These are phyloP conservation scores for Hypoxylon sp. DNA, from an alignment of 2,329 filamentous ascomycete genomes.

Conservation along the genomic window DNA sequence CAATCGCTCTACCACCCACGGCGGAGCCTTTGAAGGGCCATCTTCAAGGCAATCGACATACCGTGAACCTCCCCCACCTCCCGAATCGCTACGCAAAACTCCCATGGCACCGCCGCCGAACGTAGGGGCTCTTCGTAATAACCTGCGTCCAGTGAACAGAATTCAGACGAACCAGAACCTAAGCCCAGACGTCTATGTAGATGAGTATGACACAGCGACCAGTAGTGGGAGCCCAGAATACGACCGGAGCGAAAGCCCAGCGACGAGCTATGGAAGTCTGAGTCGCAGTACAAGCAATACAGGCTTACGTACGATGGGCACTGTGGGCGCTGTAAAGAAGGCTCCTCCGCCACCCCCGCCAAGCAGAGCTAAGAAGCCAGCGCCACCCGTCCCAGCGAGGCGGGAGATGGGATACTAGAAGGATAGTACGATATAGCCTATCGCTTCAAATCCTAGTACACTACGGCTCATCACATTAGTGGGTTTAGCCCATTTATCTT, in stretches of 20 bases:
- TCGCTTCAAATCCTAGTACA: neutral
- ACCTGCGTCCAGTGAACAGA: slow-evolving; percentile 64
- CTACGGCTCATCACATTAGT: neutral
- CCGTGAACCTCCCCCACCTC: slow-evolving; percentile 52
- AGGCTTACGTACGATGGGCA: slow-evolving; percentile 47
- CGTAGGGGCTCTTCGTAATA: slow-evolving; percentile 59
- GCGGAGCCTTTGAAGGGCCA: slow-evolving; percentile 42
- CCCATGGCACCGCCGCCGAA: slow-evolving; percentile 50
- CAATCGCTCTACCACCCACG: slow-evolving; percentile 50
- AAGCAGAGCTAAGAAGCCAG: slow-evolving; percentile 68
- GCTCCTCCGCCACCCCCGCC: slow-evolving; percentile 64
- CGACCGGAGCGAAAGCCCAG: slow-evolving; percentile 68
- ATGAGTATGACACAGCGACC: slow-evolving; percentile 66
- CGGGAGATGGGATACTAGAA: slow-evolving; percentile 50
- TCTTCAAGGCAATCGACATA: slow-evolving; percentile 44
- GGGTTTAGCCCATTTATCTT: neutral
- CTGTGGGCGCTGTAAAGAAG: slow-evolving; percentile 53
- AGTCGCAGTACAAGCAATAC: slow-evolving; percentile 63
- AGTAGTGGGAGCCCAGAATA: slow-evolving; percentile 68
- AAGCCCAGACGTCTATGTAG: slow-evolving; percentile 63
- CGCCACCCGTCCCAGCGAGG: slow-evolving; percentile 66
- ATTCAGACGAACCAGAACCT: slow-evolving; percentile 58
- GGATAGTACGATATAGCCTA: neutral
- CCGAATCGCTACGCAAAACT: slow-evolving; percentile 47
- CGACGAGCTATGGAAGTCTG: slow-evolving; percentile 70